Evolutionary conservation across 2,329 filamentous ascomycete genomes (phyloP).

Genomic region (Sporothrix variecibatus): DNA sequence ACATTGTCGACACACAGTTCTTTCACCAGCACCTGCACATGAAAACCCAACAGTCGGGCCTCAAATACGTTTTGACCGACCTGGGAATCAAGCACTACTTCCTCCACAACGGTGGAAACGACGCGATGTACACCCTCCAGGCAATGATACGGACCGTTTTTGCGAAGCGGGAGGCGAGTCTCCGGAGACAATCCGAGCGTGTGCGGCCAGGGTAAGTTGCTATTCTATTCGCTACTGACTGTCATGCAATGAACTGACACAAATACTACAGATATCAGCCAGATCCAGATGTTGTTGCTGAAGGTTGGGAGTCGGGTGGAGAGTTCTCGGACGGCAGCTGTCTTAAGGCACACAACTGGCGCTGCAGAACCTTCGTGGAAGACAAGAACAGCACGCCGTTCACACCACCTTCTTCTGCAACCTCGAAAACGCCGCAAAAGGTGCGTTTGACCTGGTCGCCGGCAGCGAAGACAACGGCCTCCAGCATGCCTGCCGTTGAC

Average conservation of each 20-base stretch:
- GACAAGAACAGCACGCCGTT: background rate
- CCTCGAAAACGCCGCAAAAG: background rate
- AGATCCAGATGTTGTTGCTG: slow-evolving; percentile 24
- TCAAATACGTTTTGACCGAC: slow-evolving; percentile 63
- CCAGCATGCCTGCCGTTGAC: background rate
- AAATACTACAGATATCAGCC: background rate
- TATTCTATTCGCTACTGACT: too few species aligned
- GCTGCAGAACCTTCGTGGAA: background rate
- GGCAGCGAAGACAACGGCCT: background rate
- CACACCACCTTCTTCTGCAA: background rate
- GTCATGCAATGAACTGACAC: background rate
- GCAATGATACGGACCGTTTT: slow-evolving; percentile 66
- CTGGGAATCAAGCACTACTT: slow-evolving; percentile 64
- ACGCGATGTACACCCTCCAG: slow-evolving; percentile 77
- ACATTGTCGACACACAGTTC: slow-evolving; percentile 70
- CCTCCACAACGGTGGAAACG: slow-evolving; percentile 87
- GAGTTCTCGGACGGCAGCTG: slow-evolving; percentile 39
- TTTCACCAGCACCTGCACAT: slow-evolving; percentile 67
- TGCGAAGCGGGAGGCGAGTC: slow-evolving; percentile 37
- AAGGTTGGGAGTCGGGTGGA: slow-evolving; percentile 38
- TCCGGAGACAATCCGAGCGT: slow-evolving; percentile 27
- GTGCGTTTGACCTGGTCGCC: background rate
- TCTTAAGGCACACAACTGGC: background rate
- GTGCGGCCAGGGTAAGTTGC: background rate
- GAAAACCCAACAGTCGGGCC: slow-evolving; percentile 53